phyloP scores from a whole-genome alignment of 768 basidiomycete genomes.

The Cyclocybe cylindracea region DNA sequence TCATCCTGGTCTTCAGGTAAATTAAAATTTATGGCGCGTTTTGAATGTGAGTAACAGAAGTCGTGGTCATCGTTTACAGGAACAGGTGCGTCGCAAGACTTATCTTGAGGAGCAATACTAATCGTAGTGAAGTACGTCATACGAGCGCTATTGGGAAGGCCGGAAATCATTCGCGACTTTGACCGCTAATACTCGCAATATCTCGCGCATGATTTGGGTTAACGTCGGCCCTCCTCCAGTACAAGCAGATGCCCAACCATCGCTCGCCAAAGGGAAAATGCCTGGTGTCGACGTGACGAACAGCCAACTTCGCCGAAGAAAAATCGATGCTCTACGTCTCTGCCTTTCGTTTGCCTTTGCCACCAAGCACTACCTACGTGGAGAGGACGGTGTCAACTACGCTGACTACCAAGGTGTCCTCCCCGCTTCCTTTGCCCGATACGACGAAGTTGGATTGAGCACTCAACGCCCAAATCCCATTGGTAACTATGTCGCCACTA shows the following conservation, averaged over 20 bases:
- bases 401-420: slow-evolving; percentile 69
- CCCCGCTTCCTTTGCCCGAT: slow-evolving; percentile 58
- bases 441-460: slow-evolving; percentile 43
- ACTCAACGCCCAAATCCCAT: slow-evolving; percentile 27
- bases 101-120: not conserved
- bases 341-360: slow-evolving; percentile 72
- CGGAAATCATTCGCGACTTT: slow-evolving; percentile 79
- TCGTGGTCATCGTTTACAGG: slow-evolving; percentile 32
- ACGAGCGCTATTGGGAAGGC: slow-evolving; percentile 88
- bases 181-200: slow-evolving; percentile 73
- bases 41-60: not conserved
- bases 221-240: slow-evolving; percentile 62
- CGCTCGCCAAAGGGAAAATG: slow-evolving; percentile 52
- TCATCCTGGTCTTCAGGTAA: slow-evolving; percentile 86
- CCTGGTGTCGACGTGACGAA: slow-evolving; percentile 45
- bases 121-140: slow-evolving; percentile 55
- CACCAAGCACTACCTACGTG: slow-evolving; percentile 82
- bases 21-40: slow-evolving; percentile 18
- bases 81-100: slow-evolving; percentile 52
- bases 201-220: slow-evolving; percentile 80
- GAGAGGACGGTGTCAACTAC: slow-evolving; percentile 74
- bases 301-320: slow-evolving; percentile 59
- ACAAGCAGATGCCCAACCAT: slow-evolving; percentile 38
- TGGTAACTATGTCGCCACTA: slow-evolving; percentile 45
- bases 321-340: slow-evolving; percentile 70